Base-by-base conservation (phyloP, 2,329 filamentous ascomycete species). In the Apiospora kogelbergensis region DNA sequence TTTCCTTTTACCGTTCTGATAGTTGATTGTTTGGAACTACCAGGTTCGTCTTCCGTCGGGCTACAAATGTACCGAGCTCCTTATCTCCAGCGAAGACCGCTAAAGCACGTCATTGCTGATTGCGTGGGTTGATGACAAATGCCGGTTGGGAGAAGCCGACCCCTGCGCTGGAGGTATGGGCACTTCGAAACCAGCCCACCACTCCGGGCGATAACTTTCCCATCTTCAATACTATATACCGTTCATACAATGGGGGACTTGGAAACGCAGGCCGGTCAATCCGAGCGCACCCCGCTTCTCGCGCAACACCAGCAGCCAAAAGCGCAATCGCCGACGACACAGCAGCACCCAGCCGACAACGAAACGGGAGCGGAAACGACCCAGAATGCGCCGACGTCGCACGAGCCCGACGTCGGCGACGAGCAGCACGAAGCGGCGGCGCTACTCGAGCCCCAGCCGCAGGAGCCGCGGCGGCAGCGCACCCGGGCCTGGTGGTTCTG, bases 401-500 rank as follows among this genome's bases (percentile, higher is more conserved):
- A 13, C 5, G 40, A 3, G 26, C 46, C 46, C 26, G 46, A 53
- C 17, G 22, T 17, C 30, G 22, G 30, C 53, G 53, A 60, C 30
- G 66, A 71, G 26, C 70, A 74, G 70, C 73, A 71, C 13, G 72
- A 73, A 30, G 63, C 71, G 40, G 71, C 72, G 10, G 72, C 71
- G 15, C 64, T 74, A 46, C 73, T 73, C n/a, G 72, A 71, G 64
- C 72, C 72, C 24, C 68, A 64, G 1, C 69, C 71, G 65, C 57
- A 37, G 11, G 66, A 67, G n/a, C n/a, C 67, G 37, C 37, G 37
- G 15, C 64, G 40, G 63, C 71, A 60, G 42, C 67, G 22, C 67
- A 75, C 67, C 46, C 70, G 44, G 67, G 65, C 75, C 53, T 79
- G 78, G 78, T 80, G 73, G 70, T 60, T 76, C 22, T 82, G 81